These are phyloP conservation scores for baker's yeast (Saccharomyces cerevisiae) DNA, from an alignment of 805 yeast species.

Conservation along the genomic window DNA sequence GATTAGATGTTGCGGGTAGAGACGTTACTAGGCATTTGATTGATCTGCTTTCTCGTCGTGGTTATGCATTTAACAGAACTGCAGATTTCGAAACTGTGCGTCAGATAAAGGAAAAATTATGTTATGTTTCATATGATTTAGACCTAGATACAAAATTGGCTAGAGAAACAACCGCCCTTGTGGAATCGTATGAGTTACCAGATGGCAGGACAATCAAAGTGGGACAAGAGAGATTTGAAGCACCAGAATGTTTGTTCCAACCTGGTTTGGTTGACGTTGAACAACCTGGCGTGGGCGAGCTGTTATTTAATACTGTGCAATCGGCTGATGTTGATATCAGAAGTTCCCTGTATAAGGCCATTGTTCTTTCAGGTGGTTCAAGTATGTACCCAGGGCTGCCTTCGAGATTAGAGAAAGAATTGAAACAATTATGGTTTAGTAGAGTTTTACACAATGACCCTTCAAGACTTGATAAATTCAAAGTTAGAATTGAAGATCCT, in stretches of 20 bases:
- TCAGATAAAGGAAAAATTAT: conserved; percentile 91
- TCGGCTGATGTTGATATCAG: conserved; percentile 91
- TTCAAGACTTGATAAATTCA: conserved; percentile 77
- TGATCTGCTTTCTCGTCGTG: conserved; percentile 83
- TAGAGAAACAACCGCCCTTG: conserved; percentile 90
- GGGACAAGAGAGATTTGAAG: conserved; percentile 85
- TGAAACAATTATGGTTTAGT: conserved; percentile 92
- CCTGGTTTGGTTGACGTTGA: conserved; percentile 92
- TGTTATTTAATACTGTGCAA: conserved; percentile 85
- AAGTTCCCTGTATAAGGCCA: conserved; percentile 78
- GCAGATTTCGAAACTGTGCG: conserved; percentile 98
- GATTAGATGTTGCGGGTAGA: conserved; percentile 95
- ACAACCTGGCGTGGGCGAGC: conserved; percentile 94
- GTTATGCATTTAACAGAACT: conserved; percentile 95
- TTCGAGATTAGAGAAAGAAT: conserved; percentile 86
- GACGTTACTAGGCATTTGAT: conserved; percentile 96
- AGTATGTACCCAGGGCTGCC: conserved; percentile 99
- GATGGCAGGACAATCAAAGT: conserved; percentile 92
- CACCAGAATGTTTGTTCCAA: conserved; percentile 76
- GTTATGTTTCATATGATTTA: conserved; percentile 91
- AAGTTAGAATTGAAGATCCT: conserved; percentile 95
- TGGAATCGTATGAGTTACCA: conserved; percentile 86
- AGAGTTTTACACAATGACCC: conserved; percentile 83
- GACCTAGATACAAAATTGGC: conserved; percentile 82
- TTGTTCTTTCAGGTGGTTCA: conserved; percentile 94